Base-by-base conservation (phyloP, 768 basidiomycete genomes). In the Pulveroboletus frians region DNA sequence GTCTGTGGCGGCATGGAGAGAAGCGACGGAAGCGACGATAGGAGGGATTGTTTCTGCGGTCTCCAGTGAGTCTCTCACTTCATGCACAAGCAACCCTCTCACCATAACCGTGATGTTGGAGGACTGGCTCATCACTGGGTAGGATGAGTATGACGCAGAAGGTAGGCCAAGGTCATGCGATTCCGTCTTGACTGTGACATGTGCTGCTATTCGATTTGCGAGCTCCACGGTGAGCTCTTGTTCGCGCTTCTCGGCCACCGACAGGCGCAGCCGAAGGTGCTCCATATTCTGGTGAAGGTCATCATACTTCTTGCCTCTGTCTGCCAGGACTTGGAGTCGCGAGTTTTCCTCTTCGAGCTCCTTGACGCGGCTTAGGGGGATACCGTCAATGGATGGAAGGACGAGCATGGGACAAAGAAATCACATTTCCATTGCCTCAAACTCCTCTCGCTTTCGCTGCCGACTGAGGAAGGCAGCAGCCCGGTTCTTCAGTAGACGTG, bases 381-480 rank as follows among this genome's bases (percentile, higher is more conserved):
- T 60, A 38, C 42, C 29, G 53, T 59, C 46, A 69, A 39, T 46
- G 32, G 47, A 58, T 31, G 31, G 45, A 52, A 52, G 41, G 11
- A 36, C 18, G 13, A 46, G 27, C 38, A 49, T n/a, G 32, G 29
- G 14, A 60, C 8, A 40, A 47, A 50, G 60, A 48, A 83, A 86
- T 72, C 72, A 92, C 88, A 86, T 70, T 75, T 92, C 91, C 88
- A 93, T 92, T 61, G 65, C 74, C 70, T 93, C 91, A 61, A 91
- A 93, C 71, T 92, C 90, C 71, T 93, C 91, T 48, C 91, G 81
- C 69, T 93, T 93, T 60, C 91, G 78, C 68, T 93, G 91, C 65
- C 91, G 77, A 70, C 84, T 86, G 63, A 93, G 84, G 73, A 93
- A 93, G 50, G 91, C 91, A 10, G 91, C 91, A 11, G 91, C 91